Evolutionary conservation across 2,329 filamentous ascomycete genomes (phyloP).

Genomic region (Diaporthe ampelina): DNA sequence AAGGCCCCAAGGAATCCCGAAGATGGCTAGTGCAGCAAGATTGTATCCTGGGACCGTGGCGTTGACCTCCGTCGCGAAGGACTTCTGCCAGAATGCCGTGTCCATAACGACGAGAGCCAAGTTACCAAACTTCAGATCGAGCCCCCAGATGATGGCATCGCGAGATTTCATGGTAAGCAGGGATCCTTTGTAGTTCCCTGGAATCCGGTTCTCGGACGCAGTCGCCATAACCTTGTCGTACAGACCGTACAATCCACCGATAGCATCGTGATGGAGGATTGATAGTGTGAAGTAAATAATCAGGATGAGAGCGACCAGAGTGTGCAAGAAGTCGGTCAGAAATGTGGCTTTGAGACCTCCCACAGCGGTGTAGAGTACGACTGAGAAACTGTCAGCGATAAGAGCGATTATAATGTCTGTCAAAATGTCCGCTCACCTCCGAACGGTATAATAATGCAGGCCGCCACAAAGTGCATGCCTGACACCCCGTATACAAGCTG

Average conservation of each 20-base stretch:
- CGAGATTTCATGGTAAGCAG: conserved; percentile 63
- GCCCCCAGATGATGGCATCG: conserved; percentile 57
- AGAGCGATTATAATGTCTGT: too few species aligned
- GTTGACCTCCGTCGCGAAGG: conserved; percentile 61
- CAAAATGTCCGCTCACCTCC: conserved; percentile 50
- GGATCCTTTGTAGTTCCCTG: conserved; percentile 61
- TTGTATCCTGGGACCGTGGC: conserved; percentile 63
- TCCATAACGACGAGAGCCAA: conserved; percentile 65
- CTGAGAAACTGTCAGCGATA: conserved; percentile 44
- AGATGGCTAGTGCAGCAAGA: conserved; percentile 59
- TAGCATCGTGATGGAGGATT: conserved; percentile 56
- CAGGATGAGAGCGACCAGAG: conserved; percentile 60
- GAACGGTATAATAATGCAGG: conserved; percentile 59
- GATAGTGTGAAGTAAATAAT: conserved; percentile 62
- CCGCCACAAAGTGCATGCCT: conserved; percentile 62
- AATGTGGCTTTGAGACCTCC: conserved; percentile 65
- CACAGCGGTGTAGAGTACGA: conserved; percentile 62
- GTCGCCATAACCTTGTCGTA: conserved; percentile 62
- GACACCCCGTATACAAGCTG: conserved; percentile 62
- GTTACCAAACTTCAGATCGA: conserved; percentile 64
- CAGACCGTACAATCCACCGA: conserved; percentile 58
- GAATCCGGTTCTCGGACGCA: conserved; percentile 56
- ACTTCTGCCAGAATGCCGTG: conserved; percentile 67
- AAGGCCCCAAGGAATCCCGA: conserved; percentile 62
- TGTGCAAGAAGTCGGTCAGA: conserved; percentile 63